Base-by-base conservation (phyloP, 2,329 filamentous ascomycete species). In the Exophiala spinifera region DNA sequence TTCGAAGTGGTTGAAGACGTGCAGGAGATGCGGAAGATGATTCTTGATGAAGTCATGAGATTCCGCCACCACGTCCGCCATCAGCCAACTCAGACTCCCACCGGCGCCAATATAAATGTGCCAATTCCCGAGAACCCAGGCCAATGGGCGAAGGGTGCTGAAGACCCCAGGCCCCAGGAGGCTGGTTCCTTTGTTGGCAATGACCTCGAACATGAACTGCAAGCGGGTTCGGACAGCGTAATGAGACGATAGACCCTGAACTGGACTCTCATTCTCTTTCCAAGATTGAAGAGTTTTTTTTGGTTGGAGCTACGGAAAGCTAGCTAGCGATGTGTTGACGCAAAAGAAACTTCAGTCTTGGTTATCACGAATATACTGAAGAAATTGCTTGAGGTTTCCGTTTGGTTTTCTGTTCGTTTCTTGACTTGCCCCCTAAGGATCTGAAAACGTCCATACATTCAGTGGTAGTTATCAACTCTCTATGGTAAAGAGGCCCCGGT, bases 1-100 rank as follows among this genome's bases (percentile, higher is more conserved):
- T 99, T 99, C 68, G 94, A 99, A 72, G 86, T 96, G n/a, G 84
- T 96, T 36, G 92, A 99, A 49, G 94, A 97, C 42, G 91, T 99
- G 17, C 81, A 79, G 19, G 89, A 96, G 64, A 97, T 99, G 91
- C 89, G 94, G 70, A 86, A 86, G 73, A 95, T 96, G 89, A 99
- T 99, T 62, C 79, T 96, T 56, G 87, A 92, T n/a, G 94, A 99
- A 73, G 94, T 99, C 46, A 80, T 84, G 68, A 81, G 85, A 62
- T 99, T 99, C 84, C 84, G 94, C 60, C 78, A 80, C 54, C 69
- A 74, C 51, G 82, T 85, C 40, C 75, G 80, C 58, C 75, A 78
- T 57, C 73, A 76, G 62, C 71, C 68, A 39, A 47, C 34, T 44
- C 72, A 74, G 59, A 51, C 59, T 21, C 46, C 61, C 2, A 44